phyloP scores from a whole-genome alignment of 2,329 filamentous ascomycete species.

The Monilinia aucupariae region DNA sequence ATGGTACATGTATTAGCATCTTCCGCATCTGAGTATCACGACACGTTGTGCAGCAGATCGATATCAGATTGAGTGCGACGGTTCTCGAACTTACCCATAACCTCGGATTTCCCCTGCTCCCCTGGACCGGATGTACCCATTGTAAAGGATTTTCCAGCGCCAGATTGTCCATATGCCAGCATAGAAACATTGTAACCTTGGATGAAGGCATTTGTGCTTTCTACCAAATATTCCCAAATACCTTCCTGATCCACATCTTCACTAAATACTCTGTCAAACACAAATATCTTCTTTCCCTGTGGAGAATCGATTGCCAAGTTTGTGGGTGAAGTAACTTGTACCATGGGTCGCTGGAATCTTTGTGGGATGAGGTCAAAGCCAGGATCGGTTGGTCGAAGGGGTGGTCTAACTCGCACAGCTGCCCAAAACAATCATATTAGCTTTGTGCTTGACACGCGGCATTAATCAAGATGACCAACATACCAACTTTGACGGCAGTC shows the following conservation, averaged over 20 bases:
- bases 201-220: constrained; percentile 83
- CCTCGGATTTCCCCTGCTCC: constrained; percentile 64
- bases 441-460: neutral
- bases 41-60: constrained; percentile 10
- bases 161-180: constrained; percentile 93
- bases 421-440: constrained; percentile 21
- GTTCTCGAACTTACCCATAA: constrained; percentile 63
- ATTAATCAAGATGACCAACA: constrained; percentile 47
- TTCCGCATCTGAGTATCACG: neutral
- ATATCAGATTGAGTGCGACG: constrained; percentile 17
- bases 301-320: constrained; percentile 84
- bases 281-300: constrained; percentile 88
- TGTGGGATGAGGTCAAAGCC: constrained; percentile 94
- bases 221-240: constrained; percentile 87
- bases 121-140: constrained; percentile 91
- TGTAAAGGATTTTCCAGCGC: constrained; percentile 95
- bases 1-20: constrained; percentile 23
- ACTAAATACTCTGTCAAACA: constrained; percentile 92
- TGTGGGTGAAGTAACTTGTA: constrained; percentile 80
- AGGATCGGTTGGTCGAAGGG: constrained; percentile 75
- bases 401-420: constrained; percentile 91
- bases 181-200: constrained; percentile 99
- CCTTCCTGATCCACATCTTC: constrained; percentile 81
- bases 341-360: constrained; percentile 87
- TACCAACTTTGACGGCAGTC: constrained; percentile 95